Percentiles rank a stretch among this genome's conserved stretches.
Conservation (phyloP, 2,329 filamentous ascomycete genomes). For the Coleophoma cylindrospora region DNA sequence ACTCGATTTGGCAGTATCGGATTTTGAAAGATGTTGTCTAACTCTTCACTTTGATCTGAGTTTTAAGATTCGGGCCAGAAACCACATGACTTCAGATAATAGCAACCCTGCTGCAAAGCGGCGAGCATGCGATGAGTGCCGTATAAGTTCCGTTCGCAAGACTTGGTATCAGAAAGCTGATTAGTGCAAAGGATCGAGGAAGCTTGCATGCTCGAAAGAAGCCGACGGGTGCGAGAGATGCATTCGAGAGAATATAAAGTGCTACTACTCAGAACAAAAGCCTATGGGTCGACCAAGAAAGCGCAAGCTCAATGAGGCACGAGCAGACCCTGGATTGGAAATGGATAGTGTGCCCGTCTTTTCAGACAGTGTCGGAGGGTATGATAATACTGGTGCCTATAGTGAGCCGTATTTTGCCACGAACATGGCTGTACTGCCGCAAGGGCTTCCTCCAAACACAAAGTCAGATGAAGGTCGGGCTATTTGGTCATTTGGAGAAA, state of each 20-base stretch:
- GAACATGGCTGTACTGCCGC: background rate
- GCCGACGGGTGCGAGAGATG: conserved; percentile 54
- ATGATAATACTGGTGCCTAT: conserved; percentile 5
- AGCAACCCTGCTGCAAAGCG: conserved; percentile 37
- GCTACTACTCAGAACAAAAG: conserved; percentile 61
- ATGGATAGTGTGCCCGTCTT: conserved; percentile 9
- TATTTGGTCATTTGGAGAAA: conserved; percentile 17
- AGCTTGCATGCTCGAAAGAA: conserved; percentile 62
- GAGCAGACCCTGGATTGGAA: conserved; percentile 3
- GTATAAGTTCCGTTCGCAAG: conserved; percentile 37
- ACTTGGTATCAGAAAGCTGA: too few relatives aligned
- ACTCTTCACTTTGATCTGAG: background rate
- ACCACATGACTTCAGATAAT: background rate
- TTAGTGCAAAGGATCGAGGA: conserved; percentile 45
- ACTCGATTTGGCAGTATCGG: too few relatives aligned
- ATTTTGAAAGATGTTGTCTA: background rate
- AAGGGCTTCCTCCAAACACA: conserved; percentile 1
- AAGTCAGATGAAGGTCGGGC: conserved; percentile 2
- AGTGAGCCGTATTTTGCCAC: conserved; percentile 16
- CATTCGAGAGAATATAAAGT: conserved; percentile 48
- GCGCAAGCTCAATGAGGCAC: conserved; percentile 31
- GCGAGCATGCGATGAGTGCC: conserved; percentile 62
- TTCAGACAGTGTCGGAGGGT: conserved; percentile 4
- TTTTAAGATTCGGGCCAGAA: background rate
- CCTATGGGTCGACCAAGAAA: conserved; percentile 63